These are phyloP conservation scores for Trichoderma erinaceum DNA, from an alignment of 495 filamentous ascomycete genomes.

Conservation along the genomic window DNA sequence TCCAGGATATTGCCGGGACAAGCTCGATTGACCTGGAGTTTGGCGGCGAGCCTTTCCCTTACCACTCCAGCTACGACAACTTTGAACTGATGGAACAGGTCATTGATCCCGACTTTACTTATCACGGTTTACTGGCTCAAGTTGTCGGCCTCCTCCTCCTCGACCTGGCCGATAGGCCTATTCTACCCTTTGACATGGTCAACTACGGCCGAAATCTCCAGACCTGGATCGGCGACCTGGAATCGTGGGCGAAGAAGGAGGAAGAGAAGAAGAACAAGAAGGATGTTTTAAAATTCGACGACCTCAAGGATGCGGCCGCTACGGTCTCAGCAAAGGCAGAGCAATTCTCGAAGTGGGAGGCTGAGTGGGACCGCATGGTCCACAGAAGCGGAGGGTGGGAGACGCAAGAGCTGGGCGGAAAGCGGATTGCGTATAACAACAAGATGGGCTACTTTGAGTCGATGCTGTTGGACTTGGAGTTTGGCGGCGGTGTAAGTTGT, in stretches of 20 bases:
- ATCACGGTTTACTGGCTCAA: slow-evolving; percentile 74
- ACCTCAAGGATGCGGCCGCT: slow-evolving; percentile 54
- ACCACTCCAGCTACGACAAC: slow-evolving; percentile 82
- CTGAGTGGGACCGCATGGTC: slow-evolving; percentile 61
- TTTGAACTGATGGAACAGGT: slow-evolving; percentile 77
- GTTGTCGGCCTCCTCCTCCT: slow-evolving; percentile 78
- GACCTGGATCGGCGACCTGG: slow-evolving; percentile 59
- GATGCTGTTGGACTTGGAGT: slow-evolving; percentile 66
- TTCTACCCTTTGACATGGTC: slow-evolving; percentile 75
- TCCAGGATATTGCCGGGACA: slow-evolving; percentile 89
- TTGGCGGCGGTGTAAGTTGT: slow-evolving; percentile 62
- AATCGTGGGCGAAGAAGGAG: slow-evolving; percentile 54
- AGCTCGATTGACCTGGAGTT: slow-evolving; percentile 87
- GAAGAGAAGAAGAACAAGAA: slow-evolving; percentile 30
- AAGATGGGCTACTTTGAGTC: slow-evolving; percentile 77
- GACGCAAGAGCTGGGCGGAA: slow-evolving; percentile 53
- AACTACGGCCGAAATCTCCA: slow-evolving; percentile 54
- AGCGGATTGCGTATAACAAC: slow-evolving; percentile 61
- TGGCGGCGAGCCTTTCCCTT: slow-evolving; percentile 61
- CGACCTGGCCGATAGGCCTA: slow-evolving; percentile 71
- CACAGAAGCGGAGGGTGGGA: slow-evolving; percentile 65
- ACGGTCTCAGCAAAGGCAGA: slow-evolving; percentile 53
- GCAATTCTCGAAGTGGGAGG: slow-evolving; percentile 67
- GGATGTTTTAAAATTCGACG: slow-evolving; percentile 46
- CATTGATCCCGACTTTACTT: slow-evolving; percentile 74